Evolutionary conservation across 176 grass and related monocot species (phyloP).

Genomic region (Cenchrus fungigraminus): DNA sequence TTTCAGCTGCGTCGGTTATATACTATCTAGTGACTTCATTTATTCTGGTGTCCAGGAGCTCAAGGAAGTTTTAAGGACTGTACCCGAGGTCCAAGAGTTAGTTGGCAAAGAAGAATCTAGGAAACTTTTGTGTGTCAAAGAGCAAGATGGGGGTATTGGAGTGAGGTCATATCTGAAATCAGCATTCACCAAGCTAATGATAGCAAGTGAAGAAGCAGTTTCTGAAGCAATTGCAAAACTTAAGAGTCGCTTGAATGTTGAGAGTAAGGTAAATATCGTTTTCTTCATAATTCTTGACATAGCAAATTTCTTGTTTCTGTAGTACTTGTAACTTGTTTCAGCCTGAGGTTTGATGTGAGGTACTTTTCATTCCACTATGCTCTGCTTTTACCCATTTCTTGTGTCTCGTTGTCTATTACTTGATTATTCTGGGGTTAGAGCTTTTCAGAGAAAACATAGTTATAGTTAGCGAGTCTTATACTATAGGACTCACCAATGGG

Average conservation of each 20-base stretch:
- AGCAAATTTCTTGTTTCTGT: slow-evolving; percentile 3
- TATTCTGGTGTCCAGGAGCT: slow-evolving; percentile 64
- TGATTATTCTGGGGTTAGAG: neutral
- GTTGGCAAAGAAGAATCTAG: slow-evolving; percentile 57
- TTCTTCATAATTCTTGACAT: neutral
- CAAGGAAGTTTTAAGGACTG: slow-evolving; percentile 72
- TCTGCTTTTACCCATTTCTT: neutral
- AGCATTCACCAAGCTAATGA: slow-evolving; percentile 80
- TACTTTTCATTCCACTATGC: neutral
- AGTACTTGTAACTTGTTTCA: neutral
- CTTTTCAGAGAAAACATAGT: neutral
- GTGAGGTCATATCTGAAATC: slow-evolving; percentile 64
- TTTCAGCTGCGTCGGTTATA: neutral
- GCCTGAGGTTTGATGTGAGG: neutral
- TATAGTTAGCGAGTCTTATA: neutral
- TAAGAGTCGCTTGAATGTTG: slow-evolving; percentile 58
- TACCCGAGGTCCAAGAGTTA: slow-evolving; percentile 76
- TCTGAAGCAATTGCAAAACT: slow-evolving; percentile 63
- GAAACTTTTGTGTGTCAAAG: slow-evolving; percentile 54
- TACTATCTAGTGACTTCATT: slow-evolving; percentile 19
- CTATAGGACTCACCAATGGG: neutral
- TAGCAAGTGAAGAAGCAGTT: slow-evolving; percentile 63
- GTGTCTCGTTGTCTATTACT: neutral
- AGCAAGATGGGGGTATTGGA: slow-evolving; percentile 48
- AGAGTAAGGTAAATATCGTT: slow-evolving; percentile 66